Conservation (phyloP, 495 filamentous ascomycete species). For the Penicillium argentinense region DNA sequence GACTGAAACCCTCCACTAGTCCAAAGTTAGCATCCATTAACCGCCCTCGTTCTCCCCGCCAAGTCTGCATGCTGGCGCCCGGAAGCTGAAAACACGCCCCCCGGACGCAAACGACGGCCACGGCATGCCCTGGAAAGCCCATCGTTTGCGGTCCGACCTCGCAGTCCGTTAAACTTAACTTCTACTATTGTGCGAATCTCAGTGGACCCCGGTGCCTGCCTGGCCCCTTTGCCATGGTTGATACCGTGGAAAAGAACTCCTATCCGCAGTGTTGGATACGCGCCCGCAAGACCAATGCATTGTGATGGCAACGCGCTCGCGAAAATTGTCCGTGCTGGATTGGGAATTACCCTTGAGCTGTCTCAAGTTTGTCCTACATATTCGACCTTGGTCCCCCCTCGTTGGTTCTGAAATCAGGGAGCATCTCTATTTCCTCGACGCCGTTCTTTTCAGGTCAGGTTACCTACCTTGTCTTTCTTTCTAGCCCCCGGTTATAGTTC, state of each 20-base stretch:
- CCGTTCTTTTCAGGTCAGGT: conserved; percentile 12
- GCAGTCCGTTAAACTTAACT: not conserved
- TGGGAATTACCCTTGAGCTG: not conserved
- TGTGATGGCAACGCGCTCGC: conserved; percentile 20
- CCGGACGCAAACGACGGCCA: not conserved
- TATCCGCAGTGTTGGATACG: conserved; percentile 5
- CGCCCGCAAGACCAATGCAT: conserved; percentile 5
- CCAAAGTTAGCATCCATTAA: conserved; percentile 11
- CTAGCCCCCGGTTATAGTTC: conserved; percentile 4
- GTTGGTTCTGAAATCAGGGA: conserved; percentile 11
- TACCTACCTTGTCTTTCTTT: conserved; percentile 13
- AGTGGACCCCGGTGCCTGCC: not conserved
- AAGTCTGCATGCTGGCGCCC: conserved; percentile 26
- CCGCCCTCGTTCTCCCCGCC: conserved; percentile 12
- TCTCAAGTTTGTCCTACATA: conserved; percentile 14
- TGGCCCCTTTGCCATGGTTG: not conserved
- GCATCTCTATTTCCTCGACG: conserved; percentile 8
- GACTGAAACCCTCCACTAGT: not conserved
- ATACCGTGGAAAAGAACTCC: conserved; percentile 1
- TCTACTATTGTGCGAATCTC: not conserved
- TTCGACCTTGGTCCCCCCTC: conserved; percentile 4
- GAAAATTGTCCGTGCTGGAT: not conserved
- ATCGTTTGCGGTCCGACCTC: not conserved
- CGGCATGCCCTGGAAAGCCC: conserved; percentile 7
- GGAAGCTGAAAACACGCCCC: conserved; percentile 5